Conservation (phyloP, 2,329 filamentous ascomycete species). For the Clonostachys byssicola region DNA sequence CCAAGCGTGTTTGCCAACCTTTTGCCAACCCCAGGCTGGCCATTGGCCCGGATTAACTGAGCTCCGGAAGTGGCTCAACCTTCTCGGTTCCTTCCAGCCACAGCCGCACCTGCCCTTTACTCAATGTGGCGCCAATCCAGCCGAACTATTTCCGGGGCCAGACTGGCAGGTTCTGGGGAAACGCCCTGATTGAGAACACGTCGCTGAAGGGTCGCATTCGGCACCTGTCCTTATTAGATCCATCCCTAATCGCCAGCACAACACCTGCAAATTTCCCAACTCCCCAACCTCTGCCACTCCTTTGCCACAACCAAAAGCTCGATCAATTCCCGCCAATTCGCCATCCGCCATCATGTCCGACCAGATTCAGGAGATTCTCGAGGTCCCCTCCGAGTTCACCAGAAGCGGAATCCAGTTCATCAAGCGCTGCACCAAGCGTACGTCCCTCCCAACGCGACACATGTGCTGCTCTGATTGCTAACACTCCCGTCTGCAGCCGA, state of each 20-base stretch:
- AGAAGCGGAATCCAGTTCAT: slow-evolving; percentile 58
- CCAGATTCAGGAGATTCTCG: slow-evolving; percentile 66
- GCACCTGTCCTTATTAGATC: not conserved
- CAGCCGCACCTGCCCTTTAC: not conserved
- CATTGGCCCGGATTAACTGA: too few relatives aligned
- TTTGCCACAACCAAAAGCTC: not conserved
- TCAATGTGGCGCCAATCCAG: not conserved
- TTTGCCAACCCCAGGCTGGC: too few relatives aligned
- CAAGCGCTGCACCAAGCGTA: slow-evolving; percentile 59
- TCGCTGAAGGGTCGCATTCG: not conserved
- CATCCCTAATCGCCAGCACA: not conserved
- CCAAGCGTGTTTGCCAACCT: too few relatives aligned
- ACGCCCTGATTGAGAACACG: slow-evolving; percentile 2
- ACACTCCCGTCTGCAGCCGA: slow-evolving; percentile 21
- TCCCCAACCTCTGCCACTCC: not conserved
- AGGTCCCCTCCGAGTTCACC: slow-evolving; percentile 63
- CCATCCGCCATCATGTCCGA: slow-evolving; percentile 49
- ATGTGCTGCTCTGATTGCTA: slow-evolving; percentile 2
- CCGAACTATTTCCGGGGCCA: not conserved
- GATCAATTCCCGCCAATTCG: not conserved
- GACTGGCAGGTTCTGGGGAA: not conserved
- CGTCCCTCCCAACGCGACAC: slow-evolving; percentile 13
- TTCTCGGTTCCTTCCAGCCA: not conserved
- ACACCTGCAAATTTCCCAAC: not conserved
- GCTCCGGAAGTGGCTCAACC: too few relatives aligned